A percentile compares a stretch with the other conserved stretches of the same genome.
These are phyloP conservation scores for Clonostachys byssicola DNA, from an alignment of 2,329 filamentous ascomycete genomes.

Conservation along the genomic window DNA sequence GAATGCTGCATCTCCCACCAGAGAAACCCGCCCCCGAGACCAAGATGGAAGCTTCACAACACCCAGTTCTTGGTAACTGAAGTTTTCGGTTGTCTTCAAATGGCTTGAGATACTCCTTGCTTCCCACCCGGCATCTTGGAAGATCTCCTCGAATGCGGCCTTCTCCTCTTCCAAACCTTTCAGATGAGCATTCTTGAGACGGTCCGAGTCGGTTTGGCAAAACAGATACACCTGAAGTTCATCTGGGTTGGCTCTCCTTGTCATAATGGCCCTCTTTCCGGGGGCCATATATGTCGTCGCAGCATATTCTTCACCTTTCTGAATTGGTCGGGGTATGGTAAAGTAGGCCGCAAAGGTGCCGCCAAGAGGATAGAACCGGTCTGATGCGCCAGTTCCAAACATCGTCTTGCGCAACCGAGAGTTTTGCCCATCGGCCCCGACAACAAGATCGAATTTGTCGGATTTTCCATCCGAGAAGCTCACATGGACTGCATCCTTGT, in stretches of 20 bases:
- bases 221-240: slow-evolving; percentile 23
- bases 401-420: slow-evolving; percentile 8
- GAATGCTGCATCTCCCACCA: slow-evolving; percentile 45
- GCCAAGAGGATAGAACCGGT: slow-evolving; percentile 19
- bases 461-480: slow-evolving; percentile 36
- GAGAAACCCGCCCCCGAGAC: slow-evolving; percentile 29
- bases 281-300: slow-evolving; percentile 19
- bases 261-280: slow-evolving; percentile 20
- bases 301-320: slow-evolving; percentile 14
- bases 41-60: slow-evolving; percentile 30
- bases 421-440: slow-evolving; percentile 47
- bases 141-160: slow-evolving; percentile 17
- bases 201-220: slow-evolving; percentile 15
- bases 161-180: slow-evolving; percentile 21
- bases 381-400: slow-evolving; percentile 12
- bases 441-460: slow-evolving; percentile 42
- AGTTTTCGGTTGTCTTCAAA: slow-evolving; percentile 25
- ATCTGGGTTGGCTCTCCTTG: slow-evolving; percentile 16
- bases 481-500: slow-evolving; percentile 18
- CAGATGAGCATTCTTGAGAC: not conserved
- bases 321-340: slow-evolving; percentile 16
- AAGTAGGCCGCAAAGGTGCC: slow-evolving; percentile 20
- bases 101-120: slow-evolving; percentile 16
- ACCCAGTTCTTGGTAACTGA: slow-evolving; percentile 33
- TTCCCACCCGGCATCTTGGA: slow-evolving; percentile 36